Percentiles rank a stretch among this genome's conserved stretches.
Conservation (phyloP, 768 basidiomycete species). For the Suillus variegatus region DNA sequence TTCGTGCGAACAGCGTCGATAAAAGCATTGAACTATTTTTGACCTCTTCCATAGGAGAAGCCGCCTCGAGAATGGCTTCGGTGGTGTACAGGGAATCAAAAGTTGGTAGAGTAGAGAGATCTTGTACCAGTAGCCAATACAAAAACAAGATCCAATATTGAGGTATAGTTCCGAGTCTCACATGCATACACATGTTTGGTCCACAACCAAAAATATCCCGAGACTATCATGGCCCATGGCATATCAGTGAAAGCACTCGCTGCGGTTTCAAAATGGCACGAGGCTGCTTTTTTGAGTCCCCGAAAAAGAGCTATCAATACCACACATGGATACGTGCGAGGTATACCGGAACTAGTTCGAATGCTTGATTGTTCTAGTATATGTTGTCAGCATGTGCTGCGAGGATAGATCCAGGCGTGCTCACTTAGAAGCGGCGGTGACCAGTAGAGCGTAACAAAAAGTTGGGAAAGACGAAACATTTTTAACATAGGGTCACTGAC, state of each 20-base stretch:
- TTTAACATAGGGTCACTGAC: too few relatives aligned
- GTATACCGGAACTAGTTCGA: not conserved
- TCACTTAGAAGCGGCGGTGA: not conserved
- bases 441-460: not conserved
- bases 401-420: not conserved
- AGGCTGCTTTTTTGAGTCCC: not conserved
- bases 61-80: constrained; percentile 8
- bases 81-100: constrained; percentile 21
- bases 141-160: not conserved
- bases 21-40: constrained; percentile 25
- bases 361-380: not conserved
- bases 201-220: not conserved
- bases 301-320: not conserved
- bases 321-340: not conserved
- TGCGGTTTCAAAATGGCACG: too few relatives aligned
- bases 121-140: not conserved
- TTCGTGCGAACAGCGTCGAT: constrained; percentile 2
- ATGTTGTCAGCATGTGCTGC: not conserved
- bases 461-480: not conserved
- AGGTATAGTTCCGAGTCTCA: not conserved
- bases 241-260: not conserved
- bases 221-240: not conserved
- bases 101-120: constrained; percentile 14
- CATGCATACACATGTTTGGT: not conserved
- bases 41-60: constrained; percentile 13